Percentiles rank a stretch among this genome's conserved stretches.
These are phyloP conservation scores for Populus ilicifolia DNA, from an alignment of 345 rosid species.

Conservation along the genomic window DNA sequence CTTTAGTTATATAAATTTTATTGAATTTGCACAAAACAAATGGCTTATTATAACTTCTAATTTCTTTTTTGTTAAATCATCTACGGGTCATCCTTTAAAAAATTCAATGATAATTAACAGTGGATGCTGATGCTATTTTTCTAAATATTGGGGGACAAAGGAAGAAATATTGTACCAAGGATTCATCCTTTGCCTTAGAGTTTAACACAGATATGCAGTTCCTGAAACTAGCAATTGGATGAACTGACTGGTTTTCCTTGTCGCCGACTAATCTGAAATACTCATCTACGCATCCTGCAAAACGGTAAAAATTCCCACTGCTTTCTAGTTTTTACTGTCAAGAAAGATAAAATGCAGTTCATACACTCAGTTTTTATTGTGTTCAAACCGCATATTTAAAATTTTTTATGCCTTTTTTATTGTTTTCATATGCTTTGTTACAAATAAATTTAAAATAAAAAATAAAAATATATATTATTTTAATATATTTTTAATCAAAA, in stretches of 20 bases:
- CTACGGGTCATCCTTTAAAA: no score
- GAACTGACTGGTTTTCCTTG: constrained; percentile 22
- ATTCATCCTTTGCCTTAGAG: constrained; percentile 59
- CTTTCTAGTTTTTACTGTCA: neutral
- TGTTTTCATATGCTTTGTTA: no score
- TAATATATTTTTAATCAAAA: no score
- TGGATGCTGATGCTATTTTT: neutral
- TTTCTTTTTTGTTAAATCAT: no score
- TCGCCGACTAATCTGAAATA: constrained; percentile 27
- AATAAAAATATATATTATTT: no score
- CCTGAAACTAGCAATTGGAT: constrained; percentile 16
- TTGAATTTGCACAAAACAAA: no score
- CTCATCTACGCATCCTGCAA: constrained; percentile 43
- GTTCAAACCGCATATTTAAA: no score
- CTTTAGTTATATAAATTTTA: neutral
- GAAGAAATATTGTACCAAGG: constrained; percentile 38
- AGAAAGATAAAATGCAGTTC: neutral
- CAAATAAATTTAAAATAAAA: no score
- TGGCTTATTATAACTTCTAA: no score
- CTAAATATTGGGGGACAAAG: neutral
- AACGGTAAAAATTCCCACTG: neutral
- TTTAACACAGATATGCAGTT: constrained; percentile 43
- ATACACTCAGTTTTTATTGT: neutral
- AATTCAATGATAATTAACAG: neutral
- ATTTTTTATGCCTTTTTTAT: no score